A percentile compares a stretch with the other conserved stretches of the same genome.
These are phyloP conservation scores for Paralagenidium karlingii DNA, from an alignment of 352 stramenopile genomes.

Conservation along the genomic window DNA sequence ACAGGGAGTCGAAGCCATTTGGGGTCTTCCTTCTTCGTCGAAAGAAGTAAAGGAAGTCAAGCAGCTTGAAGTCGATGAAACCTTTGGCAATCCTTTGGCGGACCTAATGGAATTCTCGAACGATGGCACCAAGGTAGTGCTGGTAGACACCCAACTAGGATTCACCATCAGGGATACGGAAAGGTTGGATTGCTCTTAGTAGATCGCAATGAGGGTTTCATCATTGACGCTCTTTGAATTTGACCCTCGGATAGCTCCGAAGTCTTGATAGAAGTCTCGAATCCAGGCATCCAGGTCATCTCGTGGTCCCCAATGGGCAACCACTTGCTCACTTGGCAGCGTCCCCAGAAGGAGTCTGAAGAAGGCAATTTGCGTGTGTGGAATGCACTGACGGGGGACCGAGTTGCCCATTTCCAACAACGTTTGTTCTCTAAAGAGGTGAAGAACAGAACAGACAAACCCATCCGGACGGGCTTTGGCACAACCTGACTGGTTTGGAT, in stretches of 20 bases:
- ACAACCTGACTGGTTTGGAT: not conserved
- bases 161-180: conserved; percentile 61
- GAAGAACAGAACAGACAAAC: too few relatives aligned
- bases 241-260: conserved; percentile 15
- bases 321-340: conserved; percentile 83
- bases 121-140: conserved; percentile 48
- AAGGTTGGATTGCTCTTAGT: conserved; percentile 9
- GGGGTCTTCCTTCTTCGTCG: conserved; percentile 41
- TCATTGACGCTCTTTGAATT: not conserved
- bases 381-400: conserved; percentile 36
- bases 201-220: not conserved
- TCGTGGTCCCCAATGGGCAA: conserved; percentile 73
- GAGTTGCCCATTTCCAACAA: conserved; percentile 69
- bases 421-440: conserved; percentile 77
- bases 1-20: conserved; percentile 57
- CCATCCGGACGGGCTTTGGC: too few relatives aligned
- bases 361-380: conserved; percentile 78
- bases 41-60: conserved; percentile 13
- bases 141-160: conserved; percentile 43
- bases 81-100: conserved; percentile 23
- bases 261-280: conserved; percentile 41
- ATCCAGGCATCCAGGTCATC: conserved; percentile 62
- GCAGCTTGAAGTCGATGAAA: conserved; percentile 38
- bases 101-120: conserved; percentile 67
- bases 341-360: conserved; percentile 55